Base-by-base conservation (phyloP, 768 basidiomycete genomes). In the Russula sp. region DNA sequence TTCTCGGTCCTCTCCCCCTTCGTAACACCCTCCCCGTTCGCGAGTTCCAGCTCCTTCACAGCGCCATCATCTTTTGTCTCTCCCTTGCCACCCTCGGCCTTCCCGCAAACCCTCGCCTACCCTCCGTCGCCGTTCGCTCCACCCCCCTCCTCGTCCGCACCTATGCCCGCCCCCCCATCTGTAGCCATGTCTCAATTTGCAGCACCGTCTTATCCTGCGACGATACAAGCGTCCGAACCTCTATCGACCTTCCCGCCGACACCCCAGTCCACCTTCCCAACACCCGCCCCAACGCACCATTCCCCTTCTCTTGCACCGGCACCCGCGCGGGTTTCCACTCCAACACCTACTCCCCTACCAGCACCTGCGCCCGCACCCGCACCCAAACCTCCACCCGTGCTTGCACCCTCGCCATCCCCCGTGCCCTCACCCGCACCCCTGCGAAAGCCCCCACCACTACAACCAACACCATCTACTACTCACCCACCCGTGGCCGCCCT, bases 1-100 rank as follows among this genome's bases (percentile, higher is more conserved):
- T 64, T 64, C 8, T 60, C 59, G 20, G 32, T 49, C 13, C 58
- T 64, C 22, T 64, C 63, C 6, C 63, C 63, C 40, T 64, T 64
- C 16, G 63, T 64, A 4, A 39, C 63, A 7, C 4, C 59, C 39
- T 50, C 62, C 27, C 49, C 63, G 11, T 51, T 55, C 20, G 16
- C 55, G 22, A 31, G 48, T 31, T 31, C 60, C 18, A 18, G 42
- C 37, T 34, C 56, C 39, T 64, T 64, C 40, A 31, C 63, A 1
- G 40, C 59, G 0, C 63, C 63, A 1, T 64, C 63, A 20, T 64
- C 63, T 3, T 64, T 64, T 16, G 63, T 64, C 27, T 49, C 63
- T 1, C 7, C 54, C 22, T 54, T 34, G 2, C 44, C 59, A 52
- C 56, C 62, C 39, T 57, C 56, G 1, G 31, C 59, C 8, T 56